phyloP scores from a whole-genome alignment of 306 rosid genomes.

The Cercis canadensis region DNA sequence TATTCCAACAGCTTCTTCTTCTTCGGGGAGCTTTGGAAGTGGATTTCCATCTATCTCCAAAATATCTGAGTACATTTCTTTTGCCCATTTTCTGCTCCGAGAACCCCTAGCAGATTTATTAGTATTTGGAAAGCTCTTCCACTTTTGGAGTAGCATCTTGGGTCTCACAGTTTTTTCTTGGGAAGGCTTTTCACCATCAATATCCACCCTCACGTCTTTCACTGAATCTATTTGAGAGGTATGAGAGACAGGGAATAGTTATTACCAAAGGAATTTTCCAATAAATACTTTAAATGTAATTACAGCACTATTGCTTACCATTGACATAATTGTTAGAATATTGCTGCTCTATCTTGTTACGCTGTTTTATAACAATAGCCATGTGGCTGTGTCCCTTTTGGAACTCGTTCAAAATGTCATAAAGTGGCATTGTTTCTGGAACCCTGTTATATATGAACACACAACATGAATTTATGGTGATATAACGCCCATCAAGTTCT shows the following conservation, averaged over 20 bases:
- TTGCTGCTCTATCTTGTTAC: slow-evolving; percentile 46
- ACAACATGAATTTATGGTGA: slow-evolving; percentile 19
- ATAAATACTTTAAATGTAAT: neutral
- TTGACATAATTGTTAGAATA: slow-evolving; percentile 41
- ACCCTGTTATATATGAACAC: slow-evolving; percentile 58
- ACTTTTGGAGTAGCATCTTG: slow-evolving; percentile 71
- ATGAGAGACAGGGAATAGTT: slow-evolving; percentile 17
- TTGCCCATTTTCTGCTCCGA: slow-evolving; percentile 80
- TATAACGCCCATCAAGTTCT: slow-evolving; percentile 9
- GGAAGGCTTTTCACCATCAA: slow-evolving; percentile 71
- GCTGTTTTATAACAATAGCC: slow-evolving; percentile 78
- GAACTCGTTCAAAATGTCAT: slow-evolving; percentile 94
- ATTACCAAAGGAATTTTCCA: neutral
- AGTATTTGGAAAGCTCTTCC: slow-evolving; percentile 76
- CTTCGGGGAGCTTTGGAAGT: slow-evolving; percentile 75
- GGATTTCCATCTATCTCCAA: slow-evolving; percentile 74
- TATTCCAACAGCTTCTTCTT: slow-evolving; percentile 90
- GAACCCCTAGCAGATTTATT: slow-evolving; percentile 55
- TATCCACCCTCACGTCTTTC: slow-evolving; percentile 71
- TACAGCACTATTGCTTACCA: slow-evolving; percentile 48
- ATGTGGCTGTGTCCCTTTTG: slow-evolving; percentile 99
- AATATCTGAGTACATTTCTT: slow-evolving; percentile 82
- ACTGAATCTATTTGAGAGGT: slow-evolving; percentile 44
- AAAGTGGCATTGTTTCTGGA: slow-evolving; percentile 85
- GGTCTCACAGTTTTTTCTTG: slow-evolving; percentile 64